These are phyloP conservation scores for Phylloporus sp. DNA, from an alignment of 768 basidiomycete genomes.

Conservation along the genomic window DNA sequence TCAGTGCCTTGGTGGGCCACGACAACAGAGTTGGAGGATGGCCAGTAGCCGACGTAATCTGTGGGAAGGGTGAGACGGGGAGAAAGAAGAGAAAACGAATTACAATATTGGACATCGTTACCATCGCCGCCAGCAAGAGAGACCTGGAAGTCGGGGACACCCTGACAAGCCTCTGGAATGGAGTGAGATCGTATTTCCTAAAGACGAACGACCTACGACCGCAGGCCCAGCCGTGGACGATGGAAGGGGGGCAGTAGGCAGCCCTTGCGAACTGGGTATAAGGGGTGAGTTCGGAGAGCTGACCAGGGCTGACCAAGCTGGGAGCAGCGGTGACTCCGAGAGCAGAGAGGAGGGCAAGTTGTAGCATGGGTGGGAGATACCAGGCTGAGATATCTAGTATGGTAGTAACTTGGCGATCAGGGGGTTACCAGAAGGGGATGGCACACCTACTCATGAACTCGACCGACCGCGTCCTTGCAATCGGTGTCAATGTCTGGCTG, in stretches of 20 bases:
- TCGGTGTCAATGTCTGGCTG: background rate
- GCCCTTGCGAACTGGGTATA: conserved; percentile 52
- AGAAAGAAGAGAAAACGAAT: background rate
- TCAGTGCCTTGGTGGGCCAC: conserved; percentile 62
- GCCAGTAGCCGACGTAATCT: conserved; percentile 59
- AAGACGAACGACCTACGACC: conserved; percentile 29
- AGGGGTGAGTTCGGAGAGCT: conserved; percentile 38
- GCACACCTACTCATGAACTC: too few relatives aligned
- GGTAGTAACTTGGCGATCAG: too few relatives aligned
- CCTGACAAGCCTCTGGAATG: conserved; percentile 32
- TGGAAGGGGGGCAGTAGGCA: conserved; percentile 44
- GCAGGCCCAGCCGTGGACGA: conserved; percentile 39
- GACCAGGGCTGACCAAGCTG: conserved; percentile 18
- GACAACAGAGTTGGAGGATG: conserved; percentile 45
- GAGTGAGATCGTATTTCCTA: background rate
- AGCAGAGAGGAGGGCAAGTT: conserved; percentile 1
- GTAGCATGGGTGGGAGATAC: background rate
- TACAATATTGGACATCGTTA: conserved; percentile 44
- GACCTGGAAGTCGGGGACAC: conserved; percentile 36
- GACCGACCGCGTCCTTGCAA: too few relatives aligned
- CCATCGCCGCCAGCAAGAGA: conserved; percentile 48
- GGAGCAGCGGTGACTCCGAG: conserved; percentile 5
- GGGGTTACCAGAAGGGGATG: background rate
- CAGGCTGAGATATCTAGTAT: too few relatives aligned
- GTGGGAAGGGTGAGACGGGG: background rate